Conservation (phyloP, 2,329 filamentous ascomycete species). For the Neobulgaria alba region DNA sequence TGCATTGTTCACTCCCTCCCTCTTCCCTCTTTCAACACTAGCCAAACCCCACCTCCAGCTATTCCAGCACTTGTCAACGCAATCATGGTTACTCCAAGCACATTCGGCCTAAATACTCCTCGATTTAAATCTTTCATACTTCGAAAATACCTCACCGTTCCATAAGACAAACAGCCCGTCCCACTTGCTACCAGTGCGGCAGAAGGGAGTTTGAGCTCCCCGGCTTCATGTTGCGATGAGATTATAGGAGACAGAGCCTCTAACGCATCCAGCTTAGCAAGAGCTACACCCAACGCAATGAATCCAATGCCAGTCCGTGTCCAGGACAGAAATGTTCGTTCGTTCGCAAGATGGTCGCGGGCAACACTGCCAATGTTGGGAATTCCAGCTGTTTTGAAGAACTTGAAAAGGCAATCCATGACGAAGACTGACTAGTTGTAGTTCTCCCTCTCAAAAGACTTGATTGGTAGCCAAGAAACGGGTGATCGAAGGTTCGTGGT, state of each 20-base stretch:
- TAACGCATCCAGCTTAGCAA: constrained; percentile 38
- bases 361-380: constrained; percentile 40
- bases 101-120: constrained; percentile 49
- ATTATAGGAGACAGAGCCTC: constrained; percentile 27
- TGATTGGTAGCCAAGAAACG: no score
- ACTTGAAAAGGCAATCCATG: constrained; percentile 15
- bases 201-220: constrained; percentile 31
- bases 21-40: constrained; percentile 16
- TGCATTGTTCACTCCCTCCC: not conserved
- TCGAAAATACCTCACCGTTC: constrained; percentile 38
- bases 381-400: constrained; percentile 12
- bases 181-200: constrained; percentile 37
- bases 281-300: constrained; percentile 42
- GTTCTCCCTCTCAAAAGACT: not conserved
- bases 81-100: constrained; percentile 71
- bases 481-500: no score
- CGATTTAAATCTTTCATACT: constrained; percentile 34
- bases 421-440: constrained; percentile 8
- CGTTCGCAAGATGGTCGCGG: constrained; percentile 41
- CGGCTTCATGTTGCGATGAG: constrained; percentile 24
- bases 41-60: constrained; percentile 14
- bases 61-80: constrained; percentile 52
- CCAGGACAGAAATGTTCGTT: constrained; percentile 45
- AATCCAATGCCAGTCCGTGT: constrained; percentile 43
- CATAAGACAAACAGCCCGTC: constrained; percentile 38